These are phyloP conservation scores for Lactarius deliciosus DNA, from an alignment of 768 basidiomycete genomes.

Conservation along the genomic window DNA sequence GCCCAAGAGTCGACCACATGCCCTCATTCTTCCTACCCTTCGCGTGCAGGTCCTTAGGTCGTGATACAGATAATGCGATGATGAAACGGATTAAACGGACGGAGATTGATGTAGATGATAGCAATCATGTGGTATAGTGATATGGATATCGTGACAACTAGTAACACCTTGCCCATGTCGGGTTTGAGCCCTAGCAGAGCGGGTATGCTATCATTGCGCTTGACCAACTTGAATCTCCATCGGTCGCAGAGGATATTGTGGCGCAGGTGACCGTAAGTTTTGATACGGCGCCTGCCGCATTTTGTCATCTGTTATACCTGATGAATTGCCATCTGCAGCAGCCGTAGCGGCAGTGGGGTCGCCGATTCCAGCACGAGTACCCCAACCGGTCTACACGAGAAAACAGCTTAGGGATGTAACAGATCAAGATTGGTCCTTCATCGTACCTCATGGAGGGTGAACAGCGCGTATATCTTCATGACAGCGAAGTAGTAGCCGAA, in stretches of 20 bases:
- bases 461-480: constrained; percentile 92
- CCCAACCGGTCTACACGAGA: constrained; percentile 76
- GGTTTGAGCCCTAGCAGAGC: background rate
- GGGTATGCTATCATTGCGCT: constrained; percentile 29
- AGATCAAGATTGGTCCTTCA: background rate
- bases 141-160: constrained; percentile 24
- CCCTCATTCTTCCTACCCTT: background rate
- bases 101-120: constrained; percentile 28
- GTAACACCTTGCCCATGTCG: constrained; percentile 9
- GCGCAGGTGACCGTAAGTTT: constrained; percentile 29
- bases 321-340: constrained; percentile 49
- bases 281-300: constrained; percentile 24
- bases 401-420: constrained; percentile 4
- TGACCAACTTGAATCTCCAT: constrained; percentile 38
- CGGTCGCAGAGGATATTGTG: constrained; percentile 31
- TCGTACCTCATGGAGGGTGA: constrained; percentile 85
- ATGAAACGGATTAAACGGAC: constrained; percentile 17
- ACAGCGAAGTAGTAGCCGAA: constrained; percentile 95
- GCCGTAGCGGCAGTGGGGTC: constrained; percentile 76
- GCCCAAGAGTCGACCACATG: background rate
- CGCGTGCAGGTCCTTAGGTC: constrained; percentile 9
- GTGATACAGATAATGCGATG: constrained; percentile 22
- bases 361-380: constrained; percentile 91
- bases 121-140: constrained; percentile 25
- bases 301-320: constrained; percentile 30